phyloP scores from a whole-genome alignment of 345 rosid species.

The Populus euphratica region DNA sequence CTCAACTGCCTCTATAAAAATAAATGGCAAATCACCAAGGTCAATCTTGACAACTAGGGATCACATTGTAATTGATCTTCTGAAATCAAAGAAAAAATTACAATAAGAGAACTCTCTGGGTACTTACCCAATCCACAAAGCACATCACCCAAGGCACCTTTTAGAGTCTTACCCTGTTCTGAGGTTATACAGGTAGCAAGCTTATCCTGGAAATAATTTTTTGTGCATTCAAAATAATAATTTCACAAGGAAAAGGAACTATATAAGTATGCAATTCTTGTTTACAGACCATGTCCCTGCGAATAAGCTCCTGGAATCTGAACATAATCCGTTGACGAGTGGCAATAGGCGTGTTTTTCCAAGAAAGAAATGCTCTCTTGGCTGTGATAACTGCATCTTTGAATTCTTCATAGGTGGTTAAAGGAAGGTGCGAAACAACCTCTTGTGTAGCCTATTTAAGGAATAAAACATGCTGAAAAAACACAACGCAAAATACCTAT shows the following conservation, averaged over 20 bases:
- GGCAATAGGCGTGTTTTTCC: conserved; percentile 85
- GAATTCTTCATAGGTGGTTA: conserved; percentile 82
- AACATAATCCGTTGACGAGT: conserved; percentile 86
- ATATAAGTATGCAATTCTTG: background rate
- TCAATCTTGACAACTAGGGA: conserved; percentile 7
- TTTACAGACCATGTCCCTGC: conserved; percentile 65
- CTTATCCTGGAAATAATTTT: conserved; percentile 53
- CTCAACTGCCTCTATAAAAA: conserved; percentile 80
- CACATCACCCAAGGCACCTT: conserved; percentile 96
- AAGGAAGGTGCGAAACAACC: conserved; percentile 78
- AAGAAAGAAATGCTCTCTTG: conserved; percentile 69
- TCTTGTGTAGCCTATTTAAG: conserved; percentile 84
- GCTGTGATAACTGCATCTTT: conserved; percentile 87
- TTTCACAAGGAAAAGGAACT: background rate
- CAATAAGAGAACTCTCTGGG: background rate
- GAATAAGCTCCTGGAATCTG: conserved; percentile 88
- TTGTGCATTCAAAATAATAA: conserved; percentile 1
- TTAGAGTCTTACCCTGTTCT: conserved; percentile 92
- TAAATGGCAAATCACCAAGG: conserved; percentile 6
- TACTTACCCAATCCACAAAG: conserved; percentile 83
- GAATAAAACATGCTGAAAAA: background rate
- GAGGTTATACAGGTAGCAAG: conserved; percentile 80
- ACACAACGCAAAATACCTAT: background rate
- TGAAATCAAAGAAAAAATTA: conserved; percentile 3
- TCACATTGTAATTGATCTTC: background rate